Evolutionary conservation across 495 filamentous ascomycete species (phyloP).

Genomic region (Aspergillus cristatus): DNA sequence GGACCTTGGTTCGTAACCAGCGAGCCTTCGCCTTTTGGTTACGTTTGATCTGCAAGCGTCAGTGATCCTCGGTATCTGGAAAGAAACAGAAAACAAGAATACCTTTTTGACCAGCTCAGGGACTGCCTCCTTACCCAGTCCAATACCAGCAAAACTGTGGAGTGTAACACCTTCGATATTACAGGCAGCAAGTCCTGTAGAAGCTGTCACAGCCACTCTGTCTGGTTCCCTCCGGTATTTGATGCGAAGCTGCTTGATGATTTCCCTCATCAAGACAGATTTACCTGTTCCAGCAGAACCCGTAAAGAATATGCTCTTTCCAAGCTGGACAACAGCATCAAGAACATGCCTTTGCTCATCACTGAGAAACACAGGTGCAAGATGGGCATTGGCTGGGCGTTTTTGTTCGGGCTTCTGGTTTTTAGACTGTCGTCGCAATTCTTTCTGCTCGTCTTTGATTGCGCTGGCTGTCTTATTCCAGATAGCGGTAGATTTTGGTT

Average conservation of each 20-base stretch:
- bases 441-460: slow-evolving; percentile 72
- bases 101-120: slow-evolving; percentile 76
- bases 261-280: slow-evolving; percentile 87
- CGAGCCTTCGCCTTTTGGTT: slow-evolving; percentile 81
- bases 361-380: slow-evolving; percentile 63
- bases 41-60: slow-evolving; percentile 56
- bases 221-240: slow-evolving; percentile 70
- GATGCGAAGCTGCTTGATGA: slow-evolving; percentile 67
- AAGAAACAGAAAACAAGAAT: no score
- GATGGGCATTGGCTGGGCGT: slow-evolving; percentile 16
- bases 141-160: slow-evolving; percentile 94
- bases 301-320: slow-evolving; percentile 93
- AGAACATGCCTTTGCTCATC: slow-evolving; percentile 80
- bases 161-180: slow-evolving; percentile 94
- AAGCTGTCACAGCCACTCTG: slow-evolving; percentile 84
- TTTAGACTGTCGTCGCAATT: slow-evolving; percentile 56
- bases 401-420: slow-evolving; percentile 26
- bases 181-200: slow-evolving; percentile 90
- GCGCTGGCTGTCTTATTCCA: slow-evolving; percentile 83
- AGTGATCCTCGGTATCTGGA: no score
- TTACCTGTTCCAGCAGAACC: slow-evolving; percentile 97
- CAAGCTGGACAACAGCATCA: slow-evolving; percentile 61
- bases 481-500: slow-evolving; percentile 37
- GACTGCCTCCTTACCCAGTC: slow-evolving; percentile 81
- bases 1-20: slow-evolving; percentile 78